Base-by-base conservation (phyloP, 1,284 basidiomycete genomes). In the Ceratobasidium papillatum region DNA sequence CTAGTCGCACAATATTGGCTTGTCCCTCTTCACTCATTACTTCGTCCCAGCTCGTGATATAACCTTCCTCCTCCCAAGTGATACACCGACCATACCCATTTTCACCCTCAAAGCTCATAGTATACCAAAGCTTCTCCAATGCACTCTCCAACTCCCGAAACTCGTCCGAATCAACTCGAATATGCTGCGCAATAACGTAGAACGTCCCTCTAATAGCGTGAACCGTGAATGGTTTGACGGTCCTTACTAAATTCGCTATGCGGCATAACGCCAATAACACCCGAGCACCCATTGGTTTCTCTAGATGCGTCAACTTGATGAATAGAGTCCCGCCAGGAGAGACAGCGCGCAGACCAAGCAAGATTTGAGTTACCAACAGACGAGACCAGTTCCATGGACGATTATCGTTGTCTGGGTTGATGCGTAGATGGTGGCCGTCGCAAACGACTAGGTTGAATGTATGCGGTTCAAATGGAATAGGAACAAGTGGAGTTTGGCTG, bases 361-460 rank as follows among this genome's bases (percentile, higher is more conserved):
- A 78, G 61, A 84, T 62, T 68, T 82, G 81, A 0, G 81, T 77
- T 19, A 83, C 75, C 11, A 81, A 75, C 12, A 83, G 78, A 17
- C 78, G 79, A 2, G 36, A 11, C 52, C 38, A 59, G 56, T 69
- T 62, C 43, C 66, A 69, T 54, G 81, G 79, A 38, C 80, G 74
- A 66, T 76, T 78, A 30, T 52, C 66, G 63, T 58, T 45, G 4
- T 69, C 72, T 4, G 74, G 75, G 22, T 62, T 52, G 27, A 76
- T 79, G 65, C 82, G 82, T 4, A 83, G 76, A 0, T 79, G 79
- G 68, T 82, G 81, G 8, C 80, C 82, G 65, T 83, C 83, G 64
- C 82, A 79, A 14, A 83, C 72, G 12, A 83, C 81, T 17, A 84
- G 76, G 66, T 80, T 77, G 74, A 81, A 82, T 17, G 62, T 62